phyloP scores from a whole-genome alignment of 2,329 filamentous ascomycete species.

The Metarhizium album region DNA sequence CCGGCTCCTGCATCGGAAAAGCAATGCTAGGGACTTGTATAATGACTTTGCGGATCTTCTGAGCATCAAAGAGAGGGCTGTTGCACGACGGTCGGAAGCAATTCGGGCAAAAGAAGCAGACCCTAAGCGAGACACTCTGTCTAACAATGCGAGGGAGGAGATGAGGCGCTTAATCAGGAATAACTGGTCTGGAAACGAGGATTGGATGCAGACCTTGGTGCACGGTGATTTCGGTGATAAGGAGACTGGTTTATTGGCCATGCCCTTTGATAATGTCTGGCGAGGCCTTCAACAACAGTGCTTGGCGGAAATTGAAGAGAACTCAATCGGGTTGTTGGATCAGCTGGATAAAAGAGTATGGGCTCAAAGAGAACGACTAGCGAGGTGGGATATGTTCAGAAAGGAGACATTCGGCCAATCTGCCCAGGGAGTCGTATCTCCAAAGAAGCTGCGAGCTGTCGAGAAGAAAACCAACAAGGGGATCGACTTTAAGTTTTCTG shows the following conservation, averaged over 20 bases:
- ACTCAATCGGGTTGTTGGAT: conserved; percentile 46
- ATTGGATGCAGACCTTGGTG: conserved; percentile 62
- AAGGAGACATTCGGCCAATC: conserved; percentile 31
- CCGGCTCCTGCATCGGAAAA: conserved; percentile 48
- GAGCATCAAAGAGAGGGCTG: conserved; percentile 47
- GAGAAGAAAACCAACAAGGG: conserved; percentile 22
- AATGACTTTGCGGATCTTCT: conserved; percentile 54
- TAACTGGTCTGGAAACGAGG: conserved; percentile 69
- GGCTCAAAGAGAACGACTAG: conserved; percentile 56
- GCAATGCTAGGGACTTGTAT: conserved; percentile 47
- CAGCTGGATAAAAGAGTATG: conserved; percentile 60
- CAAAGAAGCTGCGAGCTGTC: conserved; percentile 13
- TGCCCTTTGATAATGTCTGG: conserved; percentile 64
- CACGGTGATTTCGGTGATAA: conserved; percentile 49
- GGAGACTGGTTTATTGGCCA: conserved; percentile 53
- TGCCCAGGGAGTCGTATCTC: conserved; percentile 11
- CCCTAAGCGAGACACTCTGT: conserved; percentile 20
- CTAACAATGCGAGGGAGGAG: conserved; percentile 32
- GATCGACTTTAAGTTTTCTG: conserved; percentile 43
- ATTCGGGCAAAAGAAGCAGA: conserved; percentile 21
- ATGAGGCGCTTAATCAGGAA: conserved; percentile 52
- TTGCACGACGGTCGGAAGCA: conserved; percentile 43
- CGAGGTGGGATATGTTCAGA: conserved; percentile 63
- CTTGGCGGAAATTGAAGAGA: conserved; percentile 44
- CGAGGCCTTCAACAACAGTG: conserved; percentile 49